These are phyloP conservation scores for Botrytis pseudocinerea DNA, from an alignment of 2,329 filamentous ascomycete genomes.

Conservation along the genomic window DNA sequence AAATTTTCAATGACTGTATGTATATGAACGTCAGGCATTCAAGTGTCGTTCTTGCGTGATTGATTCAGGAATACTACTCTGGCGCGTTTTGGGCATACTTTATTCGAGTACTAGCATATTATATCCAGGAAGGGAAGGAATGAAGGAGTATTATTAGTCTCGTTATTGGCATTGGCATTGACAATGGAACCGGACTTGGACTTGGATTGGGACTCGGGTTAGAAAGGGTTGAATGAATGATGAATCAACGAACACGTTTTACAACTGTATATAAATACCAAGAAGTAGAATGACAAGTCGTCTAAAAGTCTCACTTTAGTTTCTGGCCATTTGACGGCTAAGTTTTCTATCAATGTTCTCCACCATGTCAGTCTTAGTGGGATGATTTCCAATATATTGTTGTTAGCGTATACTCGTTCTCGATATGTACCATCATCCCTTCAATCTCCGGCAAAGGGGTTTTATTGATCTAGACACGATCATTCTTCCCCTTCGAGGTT, in stretches of 20 bases:
- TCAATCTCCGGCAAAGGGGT: not conserved
- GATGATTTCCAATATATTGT: not conserved
- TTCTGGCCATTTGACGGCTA: not conserved
- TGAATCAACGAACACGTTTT: not conserved
- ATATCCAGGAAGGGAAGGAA: conserved; percentile 16
- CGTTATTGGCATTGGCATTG: not conserved
- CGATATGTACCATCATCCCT: not conserved
- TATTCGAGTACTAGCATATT: conserved; percentile 8
- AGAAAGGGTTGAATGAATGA: not conserved
- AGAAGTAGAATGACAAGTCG: not conserved
- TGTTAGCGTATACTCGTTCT: not conserved
- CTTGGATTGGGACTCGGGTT: not conserved
- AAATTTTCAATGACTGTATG: not conserved
- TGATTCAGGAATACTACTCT: not conserved
- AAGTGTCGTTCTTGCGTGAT: not conserved
- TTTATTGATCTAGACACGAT: not conserved
- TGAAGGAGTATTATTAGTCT: not conserved
- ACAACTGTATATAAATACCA: not conserved
- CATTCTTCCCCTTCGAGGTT: not conserved
- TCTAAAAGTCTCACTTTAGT: not conserved
- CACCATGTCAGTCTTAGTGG: not conserved
- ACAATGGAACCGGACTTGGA: not conserved
- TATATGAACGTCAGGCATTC: not conserved
- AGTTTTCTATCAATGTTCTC: too few species aligned
- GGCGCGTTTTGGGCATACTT: conserved; percentile 9